Base-by-base conservation (phyloP, 2,329 filamentous ascomycete genomes). In the Aphanocladium album region DNA sequence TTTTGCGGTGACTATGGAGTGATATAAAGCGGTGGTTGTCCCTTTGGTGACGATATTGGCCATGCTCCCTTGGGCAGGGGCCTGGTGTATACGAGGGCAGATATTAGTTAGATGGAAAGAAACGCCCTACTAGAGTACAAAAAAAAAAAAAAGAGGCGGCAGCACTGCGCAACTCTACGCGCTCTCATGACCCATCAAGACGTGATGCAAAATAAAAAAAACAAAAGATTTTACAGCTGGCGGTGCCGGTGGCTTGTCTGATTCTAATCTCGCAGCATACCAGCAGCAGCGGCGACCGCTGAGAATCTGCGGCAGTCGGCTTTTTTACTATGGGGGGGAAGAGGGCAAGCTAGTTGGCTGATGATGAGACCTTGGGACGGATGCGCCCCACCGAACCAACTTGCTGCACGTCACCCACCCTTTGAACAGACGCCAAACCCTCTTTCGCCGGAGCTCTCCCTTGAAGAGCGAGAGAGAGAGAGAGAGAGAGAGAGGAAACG, bases 191-290 rank as follows among this genome's bases (percentile, higher is more conserved):
- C 33, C 54, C 54, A 39, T 19, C 45, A 49, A 47, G 30, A 51
- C 14, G 19, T 17, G 33, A 33, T 27, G 5, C 16, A 5, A 47
- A 14, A 56, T 1, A 23, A 21, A 16, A 23, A 19, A 16, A 57
- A 50, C 19, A 57, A 57, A 5, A 57, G 30, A 23, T 11, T 27
- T 37, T 30, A 25, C 59, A 55, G 59, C 59, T 54, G 35, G 19
- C 21, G 45, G 19, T 41, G 50, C 39, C 12, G 33, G 54, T 37
- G 37, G 27, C 43, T 60, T 49, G 49, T 60, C 49, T 55, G 43
- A 50, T 60, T 21, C 19, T 56, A 60, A 60, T 60, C 35, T 60
- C 30, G 51, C 45, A 43, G 59, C 59, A 60, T 60, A 56, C 59
- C 59, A 55, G 43, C 30, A 47, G 25, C n/a, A n/a, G n/a, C n/a